Percentiles rank a stretch among this genome's conserved stretches.
These are phyloP conservation scores for Takashimella koratensis DNA, from an alignment of 1,284 basidiomycete species.

Conservation along the genomic window DNA sequence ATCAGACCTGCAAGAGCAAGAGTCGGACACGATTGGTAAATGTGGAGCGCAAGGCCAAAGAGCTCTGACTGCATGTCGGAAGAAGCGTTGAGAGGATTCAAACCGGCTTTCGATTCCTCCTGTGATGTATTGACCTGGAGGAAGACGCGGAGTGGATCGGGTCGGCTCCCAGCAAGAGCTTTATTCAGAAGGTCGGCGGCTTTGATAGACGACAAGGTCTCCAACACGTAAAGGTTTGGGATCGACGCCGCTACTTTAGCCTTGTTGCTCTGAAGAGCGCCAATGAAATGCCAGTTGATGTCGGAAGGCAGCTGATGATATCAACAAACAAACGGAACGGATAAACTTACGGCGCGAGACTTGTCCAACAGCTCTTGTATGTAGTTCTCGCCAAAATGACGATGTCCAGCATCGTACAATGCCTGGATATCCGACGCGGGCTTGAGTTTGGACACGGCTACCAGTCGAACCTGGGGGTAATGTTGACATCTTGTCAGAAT, in stretches of 20 bases:
- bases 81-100: constrained; percentile 57
- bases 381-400: constrained; percentile 97
- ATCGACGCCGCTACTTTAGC: constrained; percentile 82
- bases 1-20: constrained; percentile 82
- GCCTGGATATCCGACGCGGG: constrained; percentile 80
- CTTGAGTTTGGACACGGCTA: constrained; percentile 94
- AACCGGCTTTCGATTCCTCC: constrained; percentile 84
- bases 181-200: constrained; percentile 80
- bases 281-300: constrained; percentile 97
- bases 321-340: constrained; percentile 3
- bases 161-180: constrained; percentile 58
- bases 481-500: too few relatives aligned
- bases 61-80: constrained; percentile 52
- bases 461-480: constrained; percentile 57
- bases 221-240: constrained; percentile 82
- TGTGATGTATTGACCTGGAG: constrained; percentile 93
- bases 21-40: constrained; percentile 68
- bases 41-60: constrained; percentile 63
- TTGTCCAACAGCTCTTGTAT: constrained; percentile 94
- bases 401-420: constrained; percentile 72
- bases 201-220: constrained; percentile 85
- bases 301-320: constrained; percentile 65
- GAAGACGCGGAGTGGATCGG: constrained; percentile 62
- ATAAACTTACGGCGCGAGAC: constrained; percentile 61
- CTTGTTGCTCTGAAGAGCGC: constrained; percentile 92